Evolutionary conservation across 164 flowering plant species (phyloP), one percentile per base, ranked within the genome.

Genomic region (Litsea cubeba): DNA sequence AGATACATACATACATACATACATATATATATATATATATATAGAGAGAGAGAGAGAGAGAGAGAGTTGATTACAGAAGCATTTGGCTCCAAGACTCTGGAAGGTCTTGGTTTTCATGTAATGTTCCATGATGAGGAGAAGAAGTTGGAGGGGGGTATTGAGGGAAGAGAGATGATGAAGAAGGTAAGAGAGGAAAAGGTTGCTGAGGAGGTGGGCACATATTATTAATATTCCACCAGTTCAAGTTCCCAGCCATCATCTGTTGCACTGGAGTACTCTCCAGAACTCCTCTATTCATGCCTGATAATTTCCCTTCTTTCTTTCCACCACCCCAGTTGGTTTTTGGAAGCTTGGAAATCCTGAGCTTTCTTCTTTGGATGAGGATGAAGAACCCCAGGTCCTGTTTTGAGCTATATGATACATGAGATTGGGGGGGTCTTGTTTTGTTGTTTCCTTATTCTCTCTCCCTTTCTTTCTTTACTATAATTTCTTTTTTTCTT

Each of bases 1-100:
- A 3, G n/a, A 22, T 8, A 17, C 11, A 17, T 3, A 0, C 11
- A 62, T n/a, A 14, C 24, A 6, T 7, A 20, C 0, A 14, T 20
- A 3, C 1, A 62, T 3, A 18, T 0, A 7, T 14, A 62, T n/a
- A 4, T 30, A 30, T 46, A 28, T 20, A 66, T 46, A 66, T 46
- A 66, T 22, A 30, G 7, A 28, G 24, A 66, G 50, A 66, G 46
- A 66, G 46, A 66, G 69, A 26, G 69, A 35, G 51, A 6, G 51
- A 5, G 12, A 18, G 50, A 50, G 77, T 74, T 77, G 68, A 62
- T 82, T 84, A 88, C 89, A 85, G 28, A 50, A 90, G 91, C 1
- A 93, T 85, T 72, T 93, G 94, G 83, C 94, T 90, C 97, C 93
- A 91, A 25, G 97, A 87, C 83, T 89, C 88, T n/a, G 91, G 91